Evolutionary conservation across 2,329 filamentous ascomycete species (phyloP), one percentile per base, ranked within the genome.

Genomic region (Stemphylium vesicarium): DNA sequence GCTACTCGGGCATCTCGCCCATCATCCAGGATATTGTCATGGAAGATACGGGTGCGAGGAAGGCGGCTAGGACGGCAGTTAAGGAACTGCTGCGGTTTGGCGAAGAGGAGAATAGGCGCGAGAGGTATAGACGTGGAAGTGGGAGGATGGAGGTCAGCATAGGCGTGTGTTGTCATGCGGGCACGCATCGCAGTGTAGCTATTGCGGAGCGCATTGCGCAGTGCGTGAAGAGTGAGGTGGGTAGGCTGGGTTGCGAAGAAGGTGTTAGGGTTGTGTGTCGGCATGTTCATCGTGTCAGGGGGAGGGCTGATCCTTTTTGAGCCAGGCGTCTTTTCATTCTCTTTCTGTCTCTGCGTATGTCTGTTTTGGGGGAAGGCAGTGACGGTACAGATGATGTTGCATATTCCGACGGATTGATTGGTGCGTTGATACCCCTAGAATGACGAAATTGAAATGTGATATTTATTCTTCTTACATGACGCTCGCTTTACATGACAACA

Each of bases 141-240:
- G 2, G 57, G 48, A 15, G 11, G 2, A 32, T 37, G 32, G 53
- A 56, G 9, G 48, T 56, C 1, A 52, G 53, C 18, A 22, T 71
- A 12, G 66, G 62, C 38, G 63, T 69, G 6, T 68, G 65, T 37
- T 73, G 70, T 50, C 40, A 48, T 24, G 53, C 60, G 3, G 70
- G 70, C 9, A 73, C 70, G 26, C 70, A 73, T 59, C 64, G 70
- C 11, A 73, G 70, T 57, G 70, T 73, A 15, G 56, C 68, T 11
- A 51, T 71, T 49, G 69, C 64, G 24, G 69, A 73, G 60, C 18
- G 55, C 50, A 67, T 72, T 56, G 67, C 60, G 46, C 43, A 55
- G 50, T 60, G 59, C 10, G 56, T 69, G 4, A 59, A 60, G 44
- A 29, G 32, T 10, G 59, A 67, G 49, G 54, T 63, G 15, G 26